Evolutionary conservation across 495 filamentous ascomycete genomes (phyloP).

Genomic region (Aspergillus kassunensis): DNA sequence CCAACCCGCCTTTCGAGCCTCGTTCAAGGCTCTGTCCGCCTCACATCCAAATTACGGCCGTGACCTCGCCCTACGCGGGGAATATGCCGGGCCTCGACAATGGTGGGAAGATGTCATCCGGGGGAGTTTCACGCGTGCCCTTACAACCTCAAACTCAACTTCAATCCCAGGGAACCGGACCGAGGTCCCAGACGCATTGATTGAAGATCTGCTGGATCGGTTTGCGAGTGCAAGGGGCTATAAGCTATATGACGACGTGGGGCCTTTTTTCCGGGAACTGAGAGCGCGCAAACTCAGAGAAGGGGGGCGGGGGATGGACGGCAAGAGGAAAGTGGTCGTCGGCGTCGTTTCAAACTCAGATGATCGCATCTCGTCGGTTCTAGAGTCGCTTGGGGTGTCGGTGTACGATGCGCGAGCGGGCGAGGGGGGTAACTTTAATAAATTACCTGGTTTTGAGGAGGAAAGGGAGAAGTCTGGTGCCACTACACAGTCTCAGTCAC

Average conservation of each 20-base stretch:
- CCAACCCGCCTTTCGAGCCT: conserved; percentile 38
- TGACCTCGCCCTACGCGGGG: conserved; percentile 33
- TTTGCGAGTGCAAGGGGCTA: conserved; percentile 65
- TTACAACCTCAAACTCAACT: neutral
- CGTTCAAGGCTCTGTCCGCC: conserved; percentile 47
- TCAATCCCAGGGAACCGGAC: neutral
- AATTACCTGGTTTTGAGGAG: conserved; percentile 40
- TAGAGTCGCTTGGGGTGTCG: conserved; percentile 57
- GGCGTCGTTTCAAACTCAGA: conserved; percentile 80
- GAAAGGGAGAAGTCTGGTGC: conserved; percentile 16
- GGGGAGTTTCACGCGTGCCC: conserved; percentile 25
- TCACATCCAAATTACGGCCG: conserved; percentile 66
- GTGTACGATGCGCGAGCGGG: conserved; percentile 32
- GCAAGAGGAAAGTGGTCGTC: conserved; percentile 37
- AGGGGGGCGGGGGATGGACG: conserved; percentile 7
- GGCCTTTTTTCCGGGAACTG: conserved; percentile 48
- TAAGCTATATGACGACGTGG: conserved; percentile 50
- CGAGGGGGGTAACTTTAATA: conserved; percentile 14
- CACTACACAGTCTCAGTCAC: too few relatives aligned
- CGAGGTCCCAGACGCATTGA: conserved; percentile 40
- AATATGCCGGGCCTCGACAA: conserved; percentile 48
- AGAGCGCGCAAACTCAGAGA: conserved; percentile 1
- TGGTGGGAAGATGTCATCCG: conserved; percentile 70
- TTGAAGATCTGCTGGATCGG: conserved; percentile 50
- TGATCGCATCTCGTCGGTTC: conserved; percentile 58